Conservation (phyloP, 169 alveolate species). For the Pseudocohnilembus persalinus region DNA sequence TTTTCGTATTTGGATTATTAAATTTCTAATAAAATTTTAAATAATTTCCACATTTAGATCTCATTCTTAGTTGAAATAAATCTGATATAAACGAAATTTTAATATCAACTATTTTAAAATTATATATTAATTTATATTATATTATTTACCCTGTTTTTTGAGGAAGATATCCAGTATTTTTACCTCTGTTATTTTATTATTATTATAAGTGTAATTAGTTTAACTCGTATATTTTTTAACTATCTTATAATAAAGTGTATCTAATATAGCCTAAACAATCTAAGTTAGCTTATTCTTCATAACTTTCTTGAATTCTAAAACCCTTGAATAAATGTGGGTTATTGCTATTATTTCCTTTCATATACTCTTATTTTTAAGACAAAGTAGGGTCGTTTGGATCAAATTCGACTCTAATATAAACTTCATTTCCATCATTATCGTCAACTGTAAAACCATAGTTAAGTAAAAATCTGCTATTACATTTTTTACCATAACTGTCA, state of each 20-base stretch:
- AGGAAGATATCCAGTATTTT: constrained; percentile 30
- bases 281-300: constrained; percentile 22
- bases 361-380: constrained; percentile 24
- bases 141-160: constrained; percentile 28
- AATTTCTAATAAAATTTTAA: constrained; percentile 15
- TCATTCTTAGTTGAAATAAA: constrained; percentile 50
- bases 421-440: constrained; percentile 69
- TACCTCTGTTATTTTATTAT: constrained; percentile 18
- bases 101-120: too few species aligned
- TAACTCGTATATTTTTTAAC: constrained; percentile 8
- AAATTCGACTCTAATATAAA: constrained; percentile 28
- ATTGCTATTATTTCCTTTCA: constrained; percentile 26
- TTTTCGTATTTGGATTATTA: constrained; percentile 23
- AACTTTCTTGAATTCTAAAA: constrained; percentile 39
- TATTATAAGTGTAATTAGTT: constrained; percentile 10
- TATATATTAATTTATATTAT: too few species aligned
- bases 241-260: constrained; percentile 34
- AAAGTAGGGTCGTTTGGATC: constrained; percentile 40
- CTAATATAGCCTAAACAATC: constrained; percentile 52
- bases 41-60: constrained; percentile 28
- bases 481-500: constrained; percentile 85
- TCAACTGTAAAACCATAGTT: constrained; percentile 76
- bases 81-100: not conserved
- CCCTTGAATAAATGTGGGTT: too few species aligned
- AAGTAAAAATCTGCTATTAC: constrained; percentile 77